Base-by-base conservation (phyloP, 805 yeast genomes). In the Barnettozyma siamensis region DNA sequence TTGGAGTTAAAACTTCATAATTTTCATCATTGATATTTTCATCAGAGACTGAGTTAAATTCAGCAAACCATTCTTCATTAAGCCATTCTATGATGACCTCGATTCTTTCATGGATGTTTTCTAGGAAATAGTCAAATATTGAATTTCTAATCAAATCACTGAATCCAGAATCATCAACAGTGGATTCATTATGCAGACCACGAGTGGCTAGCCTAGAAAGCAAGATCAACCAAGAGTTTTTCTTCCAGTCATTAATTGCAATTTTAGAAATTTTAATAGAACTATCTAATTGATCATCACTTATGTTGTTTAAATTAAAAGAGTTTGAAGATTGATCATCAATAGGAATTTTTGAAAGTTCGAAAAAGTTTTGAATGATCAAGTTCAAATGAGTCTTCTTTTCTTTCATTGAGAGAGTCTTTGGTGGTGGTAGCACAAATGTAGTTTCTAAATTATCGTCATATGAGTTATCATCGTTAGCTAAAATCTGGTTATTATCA, bases 51-150 rank as follows among this genome's bases (percentile, higher is more conserved):
- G 48, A 48, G 21, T 57, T 49, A 21, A 52, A 64, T 54, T 81
- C 85, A 37, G 76, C 68, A 63, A 77, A 80, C 94, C 96, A 93
- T 60, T 93, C 99, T 63, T 93, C 99, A 54, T 84, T 89, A 41
- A 93, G 65, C 99, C 99, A 93, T 47, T 84, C 88, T 30, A 91
- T 78, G 16, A 88, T 79, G 28, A 82, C 63, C 44, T 86, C 94
- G 11, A 89, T 71, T 28, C 91, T 68, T 9, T 67, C 69, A 41
- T 83, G 83, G 51, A 89, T 79, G 55, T 84, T 86, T 10, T 73
- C 80, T 53, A 86, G 68, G 41, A 88, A 80, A 57, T 83, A 85
- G 15, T 80, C 78, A 45, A 83, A 81, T 10, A 93, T 64, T 18
- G 87, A 76, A 18, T 74, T 77, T 50, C 96, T 71, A 11, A 91